These are phyloP conservation scores for Pontederia crassipes DNA, from an alignment of 176 grass and related monocot genomes.

Conservation along the genomic window DNA sequence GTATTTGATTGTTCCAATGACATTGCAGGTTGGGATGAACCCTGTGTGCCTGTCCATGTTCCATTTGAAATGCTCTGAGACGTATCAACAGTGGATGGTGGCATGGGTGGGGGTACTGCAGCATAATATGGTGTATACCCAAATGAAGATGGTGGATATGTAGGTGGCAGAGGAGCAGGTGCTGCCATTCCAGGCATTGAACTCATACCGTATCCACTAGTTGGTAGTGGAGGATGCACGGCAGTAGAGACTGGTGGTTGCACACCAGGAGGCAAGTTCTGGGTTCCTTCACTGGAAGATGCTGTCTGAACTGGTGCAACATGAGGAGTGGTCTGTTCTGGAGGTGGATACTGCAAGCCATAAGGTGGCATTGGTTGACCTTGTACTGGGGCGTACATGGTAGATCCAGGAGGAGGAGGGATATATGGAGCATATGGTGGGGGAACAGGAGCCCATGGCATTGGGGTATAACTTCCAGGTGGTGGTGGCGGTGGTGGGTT, in stretches of 20 bases:
- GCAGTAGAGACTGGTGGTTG: constrained; percentile 33
- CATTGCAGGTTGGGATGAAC: constrained; percentile 26
- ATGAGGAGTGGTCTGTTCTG: constrained; percentile 53
- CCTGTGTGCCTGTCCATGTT: constrained; percentile 52
- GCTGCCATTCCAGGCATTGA: constrained; percentile 29
- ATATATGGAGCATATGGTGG: constrained; percentile 63
- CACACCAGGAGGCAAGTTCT: constrained; percentile 53
- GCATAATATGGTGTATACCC: constrained; percentile 64
- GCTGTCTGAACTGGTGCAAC: constrained; percentile 28
- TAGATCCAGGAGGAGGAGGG: constrained; percentile 55
- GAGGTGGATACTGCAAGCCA: constrained; percentile 40
- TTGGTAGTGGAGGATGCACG: constrained; percentile 35
- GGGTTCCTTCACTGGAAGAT: constrained; percentile 33
- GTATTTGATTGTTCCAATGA: constrained; percentile 28
- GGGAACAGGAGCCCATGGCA: constrained; percentile 57
- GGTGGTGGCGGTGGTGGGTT: constrained; percentile 35
- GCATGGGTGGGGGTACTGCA: constrained; percentile 32
- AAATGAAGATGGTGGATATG: constrained; percentile 30
- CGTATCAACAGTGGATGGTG: constrained; percentile 46
- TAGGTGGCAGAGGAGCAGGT: constrained; percentile 27
- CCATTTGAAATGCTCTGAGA: constrained; percentile 60
- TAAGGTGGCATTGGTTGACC: constrained; percentile 42
- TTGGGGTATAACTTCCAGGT: constrained; percentile 67
- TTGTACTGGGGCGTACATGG: constrained; percentile 43
- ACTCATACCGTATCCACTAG: constrained; percentile 41